Evolutionary conservation across 2,329 filamentous ascomycete species (phyloP), one percentile per base, ranked within the genome.

Genomic region (Rhexocercosporidium sp.): DNA sequence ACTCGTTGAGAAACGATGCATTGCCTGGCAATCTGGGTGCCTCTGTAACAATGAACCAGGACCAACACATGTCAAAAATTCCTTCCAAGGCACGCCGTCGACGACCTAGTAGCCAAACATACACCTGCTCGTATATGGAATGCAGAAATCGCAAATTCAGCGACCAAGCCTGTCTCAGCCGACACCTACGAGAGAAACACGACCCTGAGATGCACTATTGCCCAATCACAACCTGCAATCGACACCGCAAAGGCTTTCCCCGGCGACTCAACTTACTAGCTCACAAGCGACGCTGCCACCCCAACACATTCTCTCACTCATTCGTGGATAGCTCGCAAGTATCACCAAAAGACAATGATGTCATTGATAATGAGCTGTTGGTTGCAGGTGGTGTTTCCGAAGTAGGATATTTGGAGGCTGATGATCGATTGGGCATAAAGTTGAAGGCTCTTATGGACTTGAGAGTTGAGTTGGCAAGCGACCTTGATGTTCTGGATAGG

Each of bases 181-280:
- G 70, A 25, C 70, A 72, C 37, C 61, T 46, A 2, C 69, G 69
- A 5, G 70, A 72, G 53, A 67, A 69, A 8, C 70, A 72, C 47
- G 66, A 67, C 11, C 64, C 69, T 14, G 8, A 62, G 25, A 67
- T 47, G 9, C 56, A 65, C 27, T 65, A 25, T 25, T 72, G 70
- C 59, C 69, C 69, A 16, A 47, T 66, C 6, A n/a, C 39, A 16
- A 60, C 69, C 11, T 72, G 70, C 31, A 69, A 69, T 18, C 69
- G 70, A n/a, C 51, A 69, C 41, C 56, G n/a, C 1, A 56, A 46
- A 62, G 65, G 63, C 22, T 72, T 70, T 37, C 25, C 65, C 11
- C 25, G 70, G 20, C 65, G 65, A 53, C 68, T 66, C 27, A 72
- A 72, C 22, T 47, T 72, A 1, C 59, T 62, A 20, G 66, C 70